A percentile compares a stretch with the other conserved stretches of the same genome.
Conservation (phyloP, 805 yeast species). For the Candida endomychidarum region DNA sequence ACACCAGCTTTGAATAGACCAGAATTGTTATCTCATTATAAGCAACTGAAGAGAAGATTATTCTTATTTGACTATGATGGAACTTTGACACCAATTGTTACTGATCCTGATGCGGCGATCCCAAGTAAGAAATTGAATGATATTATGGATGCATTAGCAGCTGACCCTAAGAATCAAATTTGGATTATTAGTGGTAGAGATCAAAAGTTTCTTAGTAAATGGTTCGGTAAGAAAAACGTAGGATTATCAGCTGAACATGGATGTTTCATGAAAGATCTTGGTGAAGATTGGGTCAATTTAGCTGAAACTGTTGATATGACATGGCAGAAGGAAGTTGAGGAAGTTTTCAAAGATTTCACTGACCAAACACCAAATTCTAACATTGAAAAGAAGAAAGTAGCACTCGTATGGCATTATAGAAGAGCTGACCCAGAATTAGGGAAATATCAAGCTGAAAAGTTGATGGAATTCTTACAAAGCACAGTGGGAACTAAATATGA, state of each 20-base stretch:
- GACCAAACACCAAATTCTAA: constrained; percentile 88
- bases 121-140: constrained; percentile 74
- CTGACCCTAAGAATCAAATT: constrained; percentile 79
- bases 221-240: constrained; percentile 73
- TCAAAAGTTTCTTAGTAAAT: constrained; percentile 80
- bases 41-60: constrained; percentile 62
- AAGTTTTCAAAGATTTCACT: constrained; percentile 70
- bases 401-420: constrained; percentile 97
- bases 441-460: constrained; percentile 72
- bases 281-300: constrained; percentile 75
- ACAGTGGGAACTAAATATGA: constrained; percentile 67
- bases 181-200: constrained; percentile 98
- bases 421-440: constrained; percentile 94
- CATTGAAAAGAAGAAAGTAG: constrained; percentile 87
- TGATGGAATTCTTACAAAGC: constrained; percentile 55
- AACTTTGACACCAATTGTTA: constrained; percentile 92
- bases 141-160: constrained; percentile 57
- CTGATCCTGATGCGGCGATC: constrained; percentile 97
- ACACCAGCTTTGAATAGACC: constrained; percentile 80
- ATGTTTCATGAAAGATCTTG: constrained; percentile 82
- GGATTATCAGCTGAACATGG: constrained; percentile 98
- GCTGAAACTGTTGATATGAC: constrained; percentile 85
- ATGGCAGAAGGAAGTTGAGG: constrained; percentile 86
- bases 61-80: constrained; percentile 97
- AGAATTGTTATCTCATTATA: constrained; percentile 56